Percentiles rank a stretch among this genome's conserved stretches.
Conservation (phyloP, 164 flowering plant genomes). For the Berberis vulgaris region DNA sequence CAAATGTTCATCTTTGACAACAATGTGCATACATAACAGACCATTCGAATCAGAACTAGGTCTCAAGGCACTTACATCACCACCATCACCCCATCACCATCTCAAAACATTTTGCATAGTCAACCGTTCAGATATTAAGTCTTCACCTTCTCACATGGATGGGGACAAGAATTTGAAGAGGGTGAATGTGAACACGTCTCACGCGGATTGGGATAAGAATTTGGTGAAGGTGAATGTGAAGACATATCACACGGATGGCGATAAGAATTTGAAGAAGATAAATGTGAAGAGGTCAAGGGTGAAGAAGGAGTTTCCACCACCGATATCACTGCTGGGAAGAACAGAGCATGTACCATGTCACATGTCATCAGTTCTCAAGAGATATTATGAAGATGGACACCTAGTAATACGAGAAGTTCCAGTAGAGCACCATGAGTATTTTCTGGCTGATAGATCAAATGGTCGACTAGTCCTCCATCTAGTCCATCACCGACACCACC, state of each 20-base stretch:
- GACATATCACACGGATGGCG: no score
- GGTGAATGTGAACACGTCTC: no score
- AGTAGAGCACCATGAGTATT: slow-evolving; percentile 1
- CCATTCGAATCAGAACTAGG: neutral
- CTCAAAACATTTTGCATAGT: no score
- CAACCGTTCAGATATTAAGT: neutral
- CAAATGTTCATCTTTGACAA: neutral
- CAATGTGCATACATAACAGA: neutral
- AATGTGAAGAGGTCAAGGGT: neutral
- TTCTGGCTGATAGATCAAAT: neutral
- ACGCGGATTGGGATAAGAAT: no score
- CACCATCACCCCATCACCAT: neutral
- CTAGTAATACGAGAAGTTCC: neutral
- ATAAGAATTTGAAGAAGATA: no score
- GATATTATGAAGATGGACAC: neutral
- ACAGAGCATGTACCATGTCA: slow-evolving; percentile 1
- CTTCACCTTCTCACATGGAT: neutral
- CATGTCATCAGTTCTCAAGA: slow-evolving; percentile 2
- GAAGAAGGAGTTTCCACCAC: slow-evolving; percentile 1
- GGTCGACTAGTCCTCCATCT: slow-evolving; percentile 2
- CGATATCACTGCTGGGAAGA: neutral
- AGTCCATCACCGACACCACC: neutral
- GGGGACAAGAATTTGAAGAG: no score
- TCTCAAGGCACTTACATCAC: neutral
- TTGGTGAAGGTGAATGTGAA: no score